phyloP scores from a whole-genome alignment of 306 rosid species.

The Corylus heterophylla region DNA sequence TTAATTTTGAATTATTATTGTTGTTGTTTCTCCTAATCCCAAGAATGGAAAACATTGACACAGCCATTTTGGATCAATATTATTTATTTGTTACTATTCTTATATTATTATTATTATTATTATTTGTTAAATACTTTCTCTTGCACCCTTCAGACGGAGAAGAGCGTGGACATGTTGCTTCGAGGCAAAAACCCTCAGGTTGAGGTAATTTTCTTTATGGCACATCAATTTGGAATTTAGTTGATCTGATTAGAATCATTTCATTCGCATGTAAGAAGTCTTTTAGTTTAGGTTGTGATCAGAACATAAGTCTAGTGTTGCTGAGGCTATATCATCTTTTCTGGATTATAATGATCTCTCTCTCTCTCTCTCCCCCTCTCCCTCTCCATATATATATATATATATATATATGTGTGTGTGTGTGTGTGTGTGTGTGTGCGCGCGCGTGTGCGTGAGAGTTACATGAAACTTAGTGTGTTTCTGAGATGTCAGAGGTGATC shows the following conservation, averaged over 20 bases:
- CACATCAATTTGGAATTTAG: slow-evolving; percentile 9
- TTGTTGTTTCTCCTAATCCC: not conserved
- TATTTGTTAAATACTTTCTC: not conserved
- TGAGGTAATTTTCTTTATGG: slow-evolving; percentile 50
- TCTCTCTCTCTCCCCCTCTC: not conserved
- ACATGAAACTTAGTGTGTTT: too few species aligned
- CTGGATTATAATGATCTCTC: not conserved
- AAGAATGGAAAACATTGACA: too few species aligned
- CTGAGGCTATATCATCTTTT: not conserved
- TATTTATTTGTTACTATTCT: too few species aligned
- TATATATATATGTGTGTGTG: too few species aligned
- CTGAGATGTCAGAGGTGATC: not conserved
- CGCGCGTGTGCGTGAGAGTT: too few species aligned
- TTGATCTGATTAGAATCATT: slow-evolving; percentile 16
- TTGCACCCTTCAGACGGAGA: slow-evolving; percentile 50
- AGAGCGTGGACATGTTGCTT: slow-evolving; percentile 71
- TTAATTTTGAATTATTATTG: slow-evolving; percentile 8
- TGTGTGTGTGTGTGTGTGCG: not conserved
- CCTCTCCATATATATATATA: too few species aligned
- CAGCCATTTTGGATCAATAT: not conserved
- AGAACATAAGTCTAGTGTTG: not conserved
- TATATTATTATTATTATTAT: too few species aligned
- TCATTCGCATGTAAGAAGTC: slow-evolving; percentile 18
- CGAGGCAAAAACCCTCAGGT: slow-evolving; percentile 56
- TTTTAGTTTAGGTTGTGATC: slow-evolving; percentile 1